Evolutionary conservation across 2,329 filamentous ascomycete genomes (phyloP), one percentile per base, ranked within the genome.

Genomic region (Fusarium mangiferae): DNA sequence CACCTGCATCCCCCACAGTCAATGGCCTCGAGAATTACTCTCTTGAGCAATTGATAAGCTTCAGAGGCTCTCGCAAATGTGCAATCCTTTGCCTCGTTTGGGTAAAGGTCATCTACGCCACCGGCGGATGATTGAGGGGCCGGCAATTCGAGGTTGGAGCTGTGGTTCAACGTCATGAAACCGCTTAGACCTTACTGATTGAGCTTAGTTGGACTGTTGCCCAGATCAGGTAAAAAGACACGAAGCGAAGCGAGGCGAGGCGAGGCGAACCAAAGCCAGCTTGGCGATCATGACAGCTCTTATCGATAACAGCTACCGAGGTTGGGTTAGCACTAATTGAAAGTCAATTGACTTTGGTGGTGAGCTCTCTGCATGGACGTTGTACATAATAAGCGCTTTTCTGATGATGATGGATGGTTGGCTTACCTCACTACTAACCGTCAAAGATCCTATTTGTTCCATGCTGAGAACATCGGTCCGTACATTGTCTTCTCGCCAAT

Each of bases 21-120:
- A 56, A 65, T 55, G 39, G 59, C 65, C 39, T 62, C 38, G 38
- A 64, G 52, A 52, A 44, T 28, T 24, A 18, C 59, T 48, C 22
- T 60, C 36, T 56, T 44, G 49, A 58, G 66, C 41, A 70, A 70
- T 26, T 70, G 67, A 70, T 64, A 58, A 64, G 67, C 46, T 68
- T 33, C 28, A 24, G 49, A 70, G 51, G 56, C 35, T 48, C 26
- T 24, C 39, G 28, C 12, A 44, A 58, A 52, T 41, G 61, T 56
- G 64, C 42, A 51, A 56, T 61, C 18, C 33, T 72, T 66, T 75
- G 63, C 70, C 73, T 75, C 24, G 28, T 74, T 75, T 61, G 33
- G 67, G 73, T 57, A 67, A 68, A 70, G 64, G 59, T 26, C 30
- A 48, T 44, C 14, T 38, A 41, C 56, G 46, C 70, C 28, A 45